Conservation (phyloP, 73 alveolate species). For the Paramecium tetraurelia region DNA sequence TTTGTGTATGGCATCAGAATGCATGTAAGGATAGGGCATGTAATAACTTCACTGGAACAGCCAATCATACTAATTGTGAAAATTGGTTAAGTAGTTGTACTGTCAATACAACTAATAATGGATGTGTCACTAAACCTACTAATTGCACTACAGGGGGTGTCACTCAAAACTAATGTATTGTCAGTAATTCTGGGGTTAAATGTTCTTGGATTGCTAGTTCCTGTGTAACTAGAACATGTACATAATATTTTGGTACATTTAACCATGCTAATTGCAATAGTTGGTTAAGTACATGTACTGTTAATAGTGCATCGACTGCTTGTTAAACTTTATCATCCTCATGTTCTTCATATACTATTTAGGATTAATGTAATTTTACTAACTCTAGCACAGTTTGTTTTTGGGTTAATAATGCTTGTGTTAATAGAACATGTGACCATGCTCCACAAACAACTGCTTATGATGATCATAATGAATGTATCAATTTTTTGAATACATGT, state of each 20-base stretch:
- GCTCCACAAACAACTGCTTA: background rate
- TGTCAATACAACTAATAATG: background rate
- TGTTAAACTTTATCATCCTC: background rate
- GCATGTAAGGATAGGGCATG: conserved; percentile 6
- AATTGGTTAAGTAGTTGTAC: conserved; percentile 13
- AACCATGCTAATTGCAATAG: background rate
- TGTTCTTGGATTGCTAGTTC: background rate
- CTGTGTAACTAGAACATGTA: background rate
- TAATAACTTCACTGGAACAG: background rate
- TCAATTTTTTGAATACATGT: background rate
- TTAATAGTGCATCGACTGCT: background rate
- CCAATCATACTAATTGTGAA: conserved; percentile 17
- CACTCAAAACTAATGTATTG: background rate
- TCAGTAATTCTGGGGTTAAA: background rate
- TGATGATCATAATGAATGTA: background rate
- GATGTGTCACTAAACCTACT: conserved; percentile 27
- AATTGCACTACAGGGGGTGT: conserved; percentile 31
- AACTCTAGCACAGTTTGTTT: background rate
- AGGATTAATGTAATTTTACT: background rate
- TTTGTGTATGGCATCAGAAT: conserved; percentile 21
- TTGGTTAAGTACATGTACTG: conserved; percentile 8
- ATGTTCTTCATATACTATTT: background rate
- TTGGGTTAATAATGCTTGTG: conserved; percentile 3
- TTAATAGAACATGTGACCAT: conserved; percentile 3
- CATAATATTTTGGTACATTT: background rate